Conservation (phyloP, 108 stramenopile genomes). For the Cyclostephanos invisitatus region DNA sequence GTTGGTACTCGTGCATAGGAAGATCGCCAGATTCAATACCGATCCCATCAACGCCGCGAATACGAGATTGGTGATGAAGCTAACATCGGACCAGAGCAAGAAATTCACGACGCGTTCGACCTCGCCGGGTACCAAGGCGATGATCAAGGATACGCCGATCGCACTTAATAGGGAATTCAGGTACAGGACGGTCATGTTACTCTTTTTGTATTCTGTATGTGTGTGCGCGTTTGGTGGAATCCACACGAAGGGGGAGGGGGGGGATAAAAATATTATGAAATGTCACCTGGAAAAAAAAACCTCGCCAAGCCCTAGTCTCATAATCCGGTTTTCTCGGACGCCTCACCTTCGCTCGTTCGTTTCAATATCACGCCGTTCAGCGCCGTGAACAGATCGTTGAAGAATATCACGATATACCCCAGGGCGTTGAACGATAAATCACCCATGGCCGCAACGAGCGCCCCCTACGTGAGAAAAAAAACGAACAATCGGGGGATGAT, state of each 20-base stretch:
- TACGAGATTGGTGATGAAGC: slow-evolving; percentile 35
- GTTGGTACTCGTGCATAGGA: slow-evolving; percentile 68
- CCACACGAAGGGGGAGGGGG: neutral
- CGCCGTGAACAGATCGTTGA: slow-evolving; percentile 73
- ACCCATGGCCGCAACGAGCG: slow-evolving; percentile 61
- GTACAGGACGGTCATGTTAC: slow-evolving; percentile 56
- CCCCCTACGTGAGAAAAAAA: slow-evolving; percentile 25
- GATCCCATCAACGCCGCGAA: slow-evolving; percentile 48
- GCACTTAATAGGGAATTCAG: slow-evolving; percentile 52
- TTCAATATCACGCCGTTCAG: slow-evolving; percentile 66
- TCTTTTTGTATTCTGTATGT: slow-evolving; percentile 36
- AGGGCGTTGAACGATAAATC: slow-evolving; percentile 62
- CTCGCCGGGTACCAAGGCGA: slow-evolving; percentile 32
- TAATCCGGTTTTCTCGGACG: neutral
- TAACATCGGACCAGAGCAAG: slow-evolving; percentile 21
- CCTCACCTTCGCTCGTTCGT: slow-evolving; percentile 36
- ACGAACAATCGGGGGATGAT: neutral
- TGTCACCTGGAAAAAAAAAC: neutral
- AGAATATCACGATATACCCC: slow-evolving; percentile 59
- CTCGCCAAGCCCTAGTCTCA: no score
- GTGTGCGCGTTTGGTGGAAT: neutral
- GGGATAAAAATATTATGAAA: neutral
- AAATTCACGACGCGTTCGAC: slow-evolving; percentile 16
- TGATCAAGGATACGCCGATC: slow-evolving; percentile 30
- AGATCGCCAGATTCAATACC: slow-evolving; percentile 71